A percentile compares a stretch with the other conserved stretches of the same genome.
Evolutionary conservation across 805 yeast genomes (phyloP).

Genomic region (Lipomyces sp.): DNA sequence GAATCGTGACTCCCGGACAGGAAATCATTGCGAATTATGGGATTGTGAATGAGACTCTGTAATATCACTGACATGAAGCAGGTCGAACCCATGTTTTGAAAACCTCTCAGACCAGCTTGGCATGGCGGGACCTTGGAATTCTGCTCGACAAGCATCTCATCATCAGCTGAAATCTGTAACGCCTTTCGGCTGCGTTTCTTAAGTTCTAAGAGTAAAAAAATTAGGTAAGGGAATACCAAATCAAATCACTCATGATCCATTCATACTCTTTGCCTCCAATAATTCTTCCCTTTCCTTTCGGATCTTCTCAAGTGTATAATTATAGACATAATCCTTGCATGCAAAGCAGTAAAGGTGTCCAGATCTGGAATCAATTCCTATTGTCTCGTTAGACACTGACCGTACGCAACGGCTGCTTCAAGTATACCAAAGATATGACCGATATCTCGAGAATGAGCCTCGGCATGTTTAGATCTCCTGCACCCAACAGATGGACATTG

Average conservation of each 20-base stretch:
- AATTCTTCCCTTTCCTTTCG: slow-evolving; percentile 43
- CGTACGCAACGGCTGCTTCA: background rate
- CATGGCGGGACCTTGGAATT: slow-evolving; percentile 31
- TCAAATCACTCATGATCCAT: background rate
- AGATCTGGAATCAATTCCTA: slow-evolving; percentile 67
- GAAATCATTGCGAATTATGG: slow-evolving; percentile 77
- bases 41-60: slow-evolving; percentile 89
- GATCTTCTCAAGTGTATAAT: slow-evolving; percentile 59
- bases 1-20: slow-evolving; percentile 76
- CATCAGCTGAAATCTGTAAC: slow-evolving; percentile 23
- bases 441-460: slow-evolving; percentile 34
- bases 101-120: slow-evolving; percentile 74
- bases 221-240: background rate
- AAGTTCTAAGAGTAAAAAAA: slow-evolving; percentile 7
- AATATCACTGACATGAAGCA: slow-evolving; percentile 95
- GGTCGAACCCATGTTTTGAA: slow-evolving; percentile 94
- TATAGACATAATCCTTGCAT: slow-evolving; percentile 74
- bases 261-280: slow-evolving; percentile 16
- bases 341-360: slow-evolving; percentile 78
- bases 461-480: slow-evolving; percentile 31
- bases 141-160: slow-evolving; percentile 21
- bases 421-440: slow-evolving; percentile 39
- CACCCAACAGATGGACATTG: slow-evolving; percentile 40
- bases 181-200: background rate
- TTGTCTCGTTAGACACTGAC: background rate